Conservation (phyloP, 257 asterid genomes). For the Solanum acaule region DNA sequence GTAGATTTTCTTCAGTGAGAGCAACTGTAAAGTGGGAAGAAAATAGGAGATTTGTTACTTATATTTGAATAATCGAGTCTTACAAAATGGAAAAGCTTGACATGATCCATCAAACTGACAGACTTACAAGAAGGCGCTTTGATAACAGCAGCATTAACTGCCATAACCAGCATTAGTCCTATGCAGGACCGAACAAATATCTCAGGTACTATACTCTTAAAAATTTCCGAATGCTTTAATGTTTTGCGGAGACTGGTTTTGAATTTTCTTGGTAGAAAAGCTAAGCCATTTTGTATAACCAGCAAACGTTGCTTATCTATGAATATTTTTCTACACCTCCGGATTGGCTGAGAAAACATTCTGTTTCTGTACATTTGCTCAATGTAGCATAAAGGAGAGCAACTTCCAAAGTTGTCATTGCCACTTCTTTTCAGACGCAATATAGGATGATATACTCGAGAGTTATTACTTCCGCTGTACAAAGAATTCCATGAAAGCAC, state of each 20-base stretch:
- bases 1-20: conserved; percentile 84
- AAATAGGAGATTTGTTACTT: neutral
- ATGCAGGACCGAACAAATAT: conserved; percentile 30
- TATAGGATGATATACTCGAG: conserved; percentile 16
- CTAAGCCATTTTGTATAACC: conserved; percentile 15
- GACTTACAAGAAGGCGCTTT: conserved; percentile 59
- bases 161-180: conserved; percentile 66
- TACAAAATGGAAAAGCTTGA: neutral
- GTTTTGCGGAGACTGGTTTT: conserved; percentile 17
- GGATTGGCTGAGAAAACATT: conserved; percentile 14
- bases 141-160: conserved; percentile 45
- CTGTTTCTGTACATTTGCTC: conserved; percentile 11
- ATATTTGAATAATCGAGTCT: neutral
- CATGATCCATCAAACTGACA: conserved; percentile 9
- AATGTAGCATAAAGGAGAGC: neutral
- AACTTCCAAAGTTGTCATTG: neutral
- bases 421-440: conserved; percentile 12
- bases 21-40: conserved; percentile 49
- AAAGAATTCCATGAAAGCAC: conserved; percentile 27
- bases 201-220: conserved; percentile 17
- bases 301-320: conserved; percentile 15
- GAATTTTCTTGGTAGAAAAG: conserved; percentile 20
- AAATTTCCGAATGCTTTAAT: conserved; percentile 14
- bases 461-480: conserved; percentile 13
- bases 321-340: conserved; percentile 28